Evolutionary conservation across 306 rosid genomes (phyloP), one percentile per base, ranked within the genome.

Genomic region (Vachellia pachyceras): DNA sequence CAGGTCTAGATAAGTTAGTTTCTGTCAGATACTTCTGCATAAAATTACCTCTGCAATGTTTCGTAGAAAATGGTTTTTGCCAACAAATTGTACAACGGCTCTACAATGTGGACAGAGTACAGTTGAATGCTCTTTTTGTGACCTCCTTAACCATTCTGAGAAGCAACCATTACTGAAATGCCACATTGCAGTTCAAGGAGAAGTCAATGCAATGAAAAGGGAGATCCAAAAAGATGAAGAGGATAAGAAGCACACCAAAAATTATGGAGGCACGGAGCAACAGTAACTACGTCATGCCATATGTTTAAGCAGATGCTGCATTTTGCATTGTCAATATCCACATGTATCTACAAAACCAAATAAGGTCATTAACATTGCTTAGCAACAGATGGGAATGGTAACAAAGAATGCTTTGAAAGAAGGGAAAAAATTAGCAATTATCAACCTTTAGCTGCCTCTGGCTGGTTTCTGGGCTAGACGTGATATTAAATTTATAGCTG

Each of bases 101-200:
- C 98, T 88, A 80, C 98, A 95, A 37, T 92, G 98, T 66, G 98
- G 98, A 88, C 98, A 95, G 72, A 95, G 92, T 69, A 95, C 92
- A 29, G 86, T 55, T 23, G 94, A 80, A 64, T 50, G 92, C 76
- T 85, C 91, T 86, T 89, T 89, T 55, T 90, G 88, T 12, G 97
- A 95, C 82, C 92, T 86, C 86, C 82, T 85, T 77, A 92, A 84
- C 98, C 98, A 95, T 88, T 92, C 95, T 55, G 97, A 92, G 94
- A 95, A 95, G 88, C 98, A 95, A 77, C 98, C 97, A 2, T 95
- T 95, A 90, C 97, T 93, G 94, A 73, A 66, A 75, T 72, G 77
- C 69, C 82, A 61, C 47, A 64, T 20, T 54, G 72, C 39, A 85
- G 79, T 67, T 76, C 69, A 75, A 81, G 69, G 64, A 70, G 61